phyloP scores from a whole-genome alignment of 1,139 yeast species.

The Saccharomyces hybrid region DNA sequence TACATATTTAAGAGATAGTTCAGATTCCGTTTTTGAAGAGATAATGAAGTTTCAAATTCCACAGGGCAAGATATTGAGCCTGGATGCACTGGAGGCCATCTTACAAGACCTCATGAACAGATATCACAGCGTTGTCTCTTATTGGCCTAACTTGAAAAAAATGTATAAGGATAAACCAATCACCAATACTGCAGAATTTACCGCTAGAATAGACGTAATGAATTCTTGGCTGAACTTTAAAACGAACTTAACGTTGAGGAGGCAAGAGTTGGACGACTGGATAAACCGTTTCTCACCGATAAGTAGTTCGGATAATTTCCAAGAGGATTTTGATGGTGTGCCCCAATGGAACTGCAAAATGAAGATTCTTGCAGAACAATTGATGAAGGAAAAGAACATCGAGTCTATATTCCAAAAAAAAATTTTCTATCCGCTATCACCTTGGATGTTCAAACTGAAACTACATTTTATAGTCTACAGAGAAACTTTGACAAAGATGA shows the following conservation, averaged over 20 bases:
- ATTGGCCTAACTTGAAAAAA: conserved; percentile 72
- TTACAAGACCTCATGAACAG: conserved; percentile 41
- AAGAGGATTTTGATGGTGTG: conserved; percentile 33
- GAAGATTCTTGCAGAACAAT: conserved; percentile 66
- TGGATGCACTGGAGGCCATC: not conserved
- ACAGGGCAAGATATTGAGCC: not conserved
- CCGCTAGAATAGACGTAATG: conserved; percentile 61
- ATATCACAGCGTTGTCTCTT: conserved; percentile 59
- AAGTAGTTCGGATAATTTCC: conserved; percentile 64
- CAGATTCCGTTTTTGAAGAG: conserved; percentile 63
- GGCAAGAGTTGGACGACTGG: conserved; percentile 48
- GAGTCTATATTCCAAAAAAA: conserved; percentile 53
- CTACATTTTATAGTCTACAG: conserved; percentile 58
- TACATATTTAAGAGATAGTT: conserved; percentile 62
- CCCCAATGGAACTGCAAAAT: conserved; percentile 32
- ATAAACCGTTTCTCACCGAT: conserved; percentile 30
- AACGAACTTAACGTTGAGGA: conserved; percentile 54
- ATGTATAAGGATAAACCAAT: conserved; percentile 72
- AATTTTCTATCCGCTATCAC: conserved; percentile 30
- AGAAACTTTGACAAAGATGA: conserved; percentile 55
- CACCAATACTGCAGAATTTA: conserved; percentile 57
- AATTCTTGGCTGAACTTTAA: conserved; percentile 77
- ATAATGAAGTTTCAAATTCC: conserved; percentile 37
- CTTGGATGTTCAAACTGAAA: conserved; percentile 64
- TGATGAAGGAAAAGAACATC: conserved; percentile 77